These are phyloP conservation scores for Posidonia australis DNA, from an alignment of 106 monocot genomes.

Conservation along the genomic window DNA sequence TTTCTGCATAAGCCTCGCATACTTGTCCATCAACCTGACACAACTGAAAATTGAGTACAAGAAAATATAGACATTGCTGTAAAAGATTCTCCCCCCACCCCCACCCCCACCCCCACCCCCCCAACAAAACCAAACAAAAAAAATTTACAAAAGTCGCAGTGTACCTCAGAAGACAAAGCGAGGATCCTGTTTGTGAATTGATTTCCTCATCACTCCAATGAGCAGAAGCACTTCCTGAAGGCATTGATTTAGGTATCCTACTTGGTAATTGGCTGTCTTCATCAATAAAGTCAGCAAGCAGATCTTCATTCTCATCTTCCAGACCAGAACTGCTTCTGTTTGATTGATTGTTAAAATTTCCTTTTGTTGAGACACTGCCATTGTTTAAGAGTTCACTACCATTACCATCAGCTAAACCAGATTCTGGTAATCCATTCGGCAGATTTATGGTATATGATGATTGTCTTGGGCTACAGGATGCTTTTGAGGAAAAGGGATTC, in stretches of 20 bases:
- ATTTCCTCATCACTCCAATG: slow-evolving; percentile 67
- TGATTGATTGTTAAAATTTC: slow-evolving; percentile 5
- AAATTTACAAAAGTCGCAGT: no score
- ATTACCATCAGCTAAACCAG: slow-evolving; percentile 30
- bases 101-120: no score
- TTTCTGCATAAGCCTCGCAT: slow-evolving; percentile 99
- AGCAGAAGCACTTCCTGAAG: slow-evolving; percentile 22
- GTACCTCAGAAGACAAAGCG: slow-evolving; percentile 81
- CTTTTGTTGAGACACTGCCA: slow-evolving; percentile 22
- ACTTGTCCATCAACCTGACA: slow-evolving; percentile 96
- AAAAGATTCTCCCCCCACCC: not conserved
- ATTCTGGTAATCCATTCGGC: slow-evolving; percentile 24
- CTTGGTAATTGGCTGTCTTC: slow-evolving; percentile 98
- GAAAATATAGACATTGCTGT: not conserved
- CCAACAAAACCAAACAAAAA: not conserved
- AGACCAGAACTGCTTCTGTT: slow-evolving; percentile 31
- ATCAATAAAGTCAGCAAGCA: slow-evolving; percentile 97
- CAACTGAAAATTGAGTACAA: slow-evolving; percentile 3
- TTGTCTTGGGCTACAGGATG: slow-evolving; percentile 35
- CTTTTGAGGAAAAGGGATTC: slow-evolving; percentile 65
- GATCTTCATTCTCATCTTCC: slow-evolving; percentile 96
- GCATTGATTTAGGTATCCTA: slow-evolving; percentile 49
- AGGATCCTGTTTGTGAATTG: slow-evolving; percentile 83
- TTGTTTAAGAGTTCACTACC: slow-evolving; percentile 18
- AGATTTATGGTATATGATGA: slow-evolving; percentile 21